Conservation (phyloP, 495 filamentous ascomycete species). For the Haplographium delicatum region DNA sequence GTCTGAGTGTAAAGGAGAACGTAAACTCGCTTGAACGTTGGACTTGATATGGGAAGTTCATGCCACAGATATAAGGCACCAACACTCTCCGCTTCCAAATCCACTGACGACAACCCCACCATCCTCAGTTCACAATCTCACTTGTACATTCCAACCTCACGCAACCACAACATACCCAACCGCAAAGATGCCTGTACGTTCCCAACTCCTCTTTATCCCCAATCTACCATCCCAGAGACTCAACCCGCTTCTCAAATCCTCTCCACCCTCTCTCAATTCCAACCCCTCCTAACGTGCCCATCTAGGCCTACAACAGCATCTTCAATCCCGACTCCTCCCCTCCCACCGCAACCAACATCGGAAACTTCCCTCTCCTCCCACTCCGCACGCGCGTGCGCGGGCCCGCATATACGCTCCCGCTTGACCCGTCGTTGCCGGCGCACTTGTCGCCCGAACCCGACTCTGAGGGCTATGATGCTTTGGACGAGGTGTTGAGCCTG, state of each 20-base stretch:
- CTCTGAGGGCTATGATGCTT: constrained; percentile 84
- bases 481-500: constrained; percentile 86
- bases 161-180: not conserved
- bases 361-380: constrained; percentile 91
- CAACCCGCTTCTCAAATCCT: no score
- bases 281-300: not conserved
- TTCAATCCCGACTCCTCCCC: constrained; percentile 67
- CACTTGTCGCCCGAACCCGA: constrained; percentile 72
- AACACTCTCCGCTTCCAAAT: not conserved
- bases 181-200: constrained; percentile 17
- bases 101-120: constrained; percentile 6
- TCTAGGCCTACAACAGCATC: constrained; percentile 85
- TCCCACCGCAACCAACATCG: constrained; percentile 36
- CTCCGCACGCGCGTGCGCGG: constrained; percentile 90
- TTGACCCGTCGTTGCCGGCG: constrained; percentile 59
- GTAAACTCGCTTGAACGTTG: no score
- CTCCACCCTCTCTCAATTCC: not conserved
- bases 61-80: not conserved
- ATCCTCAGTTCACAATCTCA: not conserved
- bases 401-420: constrained; percentile 75
- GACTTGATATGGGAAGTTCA: no score
- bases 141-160: not conserved
- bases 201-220: not conserved
- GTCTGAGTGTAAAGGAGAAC: no score
- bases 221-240: not conserved